Percentiles rank a stretch among this genome's conserved stretches.
Evolutionary conservation across 2,329 filamentous ascomycete genomes (phyloP).

Genomic region (Fusarium brachygibbosum): DNA sequence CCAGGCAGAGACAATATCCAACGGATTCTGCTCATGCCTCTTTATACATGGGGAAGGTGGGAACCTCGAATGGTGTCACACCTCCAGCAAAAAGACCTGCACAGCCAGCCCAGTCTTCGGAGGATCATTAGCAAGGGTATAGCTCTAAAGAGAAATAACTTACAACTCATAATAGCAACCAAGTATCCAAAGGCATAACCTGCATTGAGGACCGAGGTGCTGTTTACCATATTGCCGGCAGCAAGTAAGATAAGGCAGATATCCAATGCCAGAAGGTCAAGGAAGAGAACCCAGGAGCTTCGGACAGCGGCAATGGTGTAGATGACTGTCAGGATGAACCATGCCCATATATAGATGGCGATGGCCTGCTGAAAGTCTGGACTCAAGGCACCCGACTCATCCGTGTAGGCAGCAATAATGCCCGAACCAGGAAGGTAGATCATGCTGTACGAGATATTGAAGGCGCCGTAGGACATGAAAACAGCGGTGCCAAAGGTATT

Average conservation of each 20-base stretch:
- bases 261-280: constrained; percentile 87
- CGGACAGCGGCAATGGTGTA: constrained; percentile 16
- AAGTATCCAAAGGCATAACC: constrained; percentile 28
- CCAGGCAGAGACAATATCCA: no score
- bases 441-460: constrained; percentile 36
- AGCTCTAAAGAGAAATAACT: neutral
- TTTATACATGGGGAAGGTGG: constrained; percentile 15
- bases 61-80: constrained; percentile 23
- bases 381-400: constrained; percentile 15
- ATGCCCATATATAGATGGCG: constrained; percentile 30
- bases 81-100: constrained; percentile 24
- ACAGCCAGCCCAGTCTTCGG: constrained; percentile 26
- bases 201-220: constrained; percentile 10
- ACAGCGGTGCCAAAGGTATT: constrained; percentile 33
- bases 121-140: neutral
- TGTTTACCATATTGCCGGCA: constrained; percentile 17
- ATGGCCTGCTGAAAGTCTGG: constrained; percentile 29
- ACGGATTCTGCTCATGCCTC: neutral
- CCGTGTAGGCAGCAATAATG: constrained; percentile 30
- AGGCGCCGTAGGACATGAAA: constrained; percentile 34
- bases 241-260: constrained; percentile 64
- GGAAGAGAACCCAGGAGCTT: constrained; percentile 14
- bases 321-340: constrained; percentile 33
- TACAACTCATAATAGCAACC: constrained; percentile 24
- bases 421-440: constrained; percentile 30